Conservation (phyloP, 1,284 basidiomycete species). For the Ustilago shanxiensis region DNA sequence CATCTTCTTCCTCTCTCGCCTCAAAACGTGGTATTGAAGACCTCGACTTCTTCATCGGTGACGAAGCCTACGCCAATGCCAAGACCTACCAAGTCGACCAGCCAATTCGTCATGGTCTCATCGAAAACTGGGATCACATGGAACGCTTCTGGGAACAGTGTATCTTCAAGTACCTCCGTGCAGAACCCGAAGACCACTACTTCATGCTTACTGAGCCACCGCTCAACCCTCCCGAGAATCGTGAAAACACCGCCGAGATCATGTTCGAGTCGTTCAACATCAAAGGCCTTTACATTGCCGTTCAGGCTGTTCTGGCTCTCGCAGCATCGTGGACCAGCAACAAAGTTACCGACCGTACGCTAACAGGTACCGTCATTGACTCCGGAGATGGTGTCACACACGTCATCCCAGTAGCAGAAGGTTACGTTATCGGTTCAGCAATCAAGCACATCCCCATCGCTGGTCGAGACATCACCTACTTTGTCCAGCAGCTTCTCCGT, state of each 20-base stretch:
- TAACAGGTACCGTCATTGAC: constrained; percentile 98
- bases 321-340: constrained; percentile 97
- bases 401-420: constrained; percentile 93
- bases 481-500: constrained; percentile 94
- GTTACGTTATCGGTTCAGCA: constrained; percentile 97
- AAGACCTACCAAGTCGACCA: constrained; percentile 94
- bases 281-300: constrained; percentile 96
- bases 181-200: constrained; percentile 99
- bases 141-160: constrained; percentile 99
- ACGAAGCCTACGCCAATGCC: constrained; percentile 94
- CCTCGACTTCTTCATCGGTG: constrained; percentile 99
- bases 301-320: constrained; percentile 98
- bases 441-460: constrained; percentile 99
- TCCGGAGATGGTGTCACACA: constrained; percentile 99
- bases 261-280: constrained; percentile 99
- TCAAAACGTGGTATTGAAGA: constrained; percentile 98
- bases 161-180: constrained; percentile 99
- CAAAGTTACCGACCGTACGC: constrained; percentile 89
- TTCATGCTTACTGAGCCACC: constrained; percentile 98
- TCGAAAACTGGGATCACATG: constrained; percentile 99
- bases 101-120: constrained; percentile 97
- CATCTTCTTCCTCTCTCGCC: constrained; percentile 73
- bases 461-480: constrained; percentile 95
- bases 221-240: constrained; percentile 97
- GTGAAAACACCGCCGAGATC: constrained; percentile 99